Evolutionary conservation across 2,329 filamentous ascomycete species (phyloP).

Genomic region (Aspergillus aculeatus): DNA sequence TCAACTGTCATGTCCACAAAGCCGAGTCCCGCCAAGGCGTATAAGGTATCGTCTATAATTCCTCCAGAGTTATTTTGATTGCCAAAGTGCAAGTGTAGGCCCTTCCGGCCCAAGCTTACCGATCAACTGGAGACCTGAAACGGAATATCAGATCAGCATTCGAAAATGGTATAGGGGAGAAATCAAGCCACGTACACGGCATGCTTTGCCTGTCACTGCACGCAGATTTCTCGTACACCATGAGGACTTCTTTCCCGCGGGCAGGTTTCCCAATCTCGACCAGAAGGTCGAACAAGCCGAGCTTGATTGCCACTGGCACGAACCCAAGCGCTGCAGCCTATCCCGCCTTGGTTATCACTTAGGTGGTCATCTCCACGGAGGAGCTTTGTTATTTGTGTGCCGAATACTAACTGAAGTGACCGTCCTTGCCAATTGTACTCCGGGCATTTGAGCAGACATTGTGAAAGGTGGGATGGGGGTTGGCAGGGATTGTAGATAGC

Average conservation of each 20-base stretch:
- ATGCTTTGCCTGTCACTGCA: slow-evolving; percentile 9
- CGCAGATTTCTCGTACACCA: slow-evolving; percentile 20
- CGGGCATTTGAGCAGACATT: not conserved
- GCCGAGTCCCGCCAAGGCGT: slow-evolving; percentile 37
- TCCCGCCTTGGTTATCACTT: not conserved
- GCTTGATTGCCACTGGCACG: slow-evolving; percentile 38
- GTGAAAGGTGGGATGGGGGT: not conserved
- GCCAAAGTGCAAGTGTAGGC: not conserved
- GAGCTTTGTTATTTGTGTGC: not conserved
- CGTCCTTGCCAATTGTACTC: slow-evolving; percentile 4
- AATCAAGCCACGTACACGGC: slow-evolving; percentile 21
- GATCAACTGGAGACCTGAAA: not conserved
- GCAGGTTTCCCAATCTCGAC: slow-evolving; percentile 25
- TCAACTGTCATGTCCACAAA: slow-evolving; percentile 35
- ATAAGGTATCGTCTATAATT: slow-evolving; percentile 36
- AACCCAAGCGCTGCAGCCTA: slow-evolving; percentile 39
- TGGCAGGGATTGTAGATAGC: too few species aligned
- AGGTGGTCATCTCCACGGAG: not conserved
- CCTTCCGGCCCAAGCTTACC: not conserved
- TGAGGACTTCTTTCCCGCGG: slow-evolving; percentile 29
- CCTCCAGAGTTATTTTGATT: not conserved
- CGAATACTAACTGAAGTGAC: slow-evolving; percentile 3
- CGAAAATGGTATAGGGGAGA: too few species aligned
- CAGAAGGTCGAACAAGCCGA: slow-evolving; percentile 33
- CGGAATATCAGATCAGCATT: not conserved